phyloP scores from a whole-genome alignment of 2,329 filamentous ascomycete species.

The Calycina herbarum region DNA sequence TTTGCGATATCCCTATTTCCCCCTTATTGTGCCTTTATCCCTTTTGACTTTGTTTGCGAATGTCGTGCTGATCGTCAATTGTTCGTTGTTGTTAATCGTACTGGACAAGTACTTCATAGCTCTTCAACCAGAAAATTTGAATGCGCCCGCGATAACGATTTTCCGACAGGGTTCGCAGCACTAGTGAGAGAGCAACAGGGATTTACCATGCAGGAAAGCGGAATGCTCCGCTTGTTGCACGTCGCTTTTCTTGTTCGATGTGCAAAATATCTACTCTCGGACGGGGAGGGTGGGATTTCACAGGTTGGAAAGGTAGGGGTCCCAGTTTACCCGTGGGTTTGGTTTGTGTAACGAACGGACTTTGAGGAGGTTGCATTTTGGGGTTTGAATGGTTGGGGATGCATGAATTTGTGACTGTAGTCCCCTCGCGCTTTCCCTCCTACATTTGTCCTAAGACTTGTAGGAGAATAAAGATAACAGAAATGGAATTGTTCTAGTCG shows the following conservation, averaged over 20 bases:
- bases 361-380: no score
- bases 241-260: conserved; percentile 12
- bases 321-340: background rate
- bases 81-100: background rate
- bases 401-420: no score
- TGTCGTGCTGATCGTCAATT: background rate
- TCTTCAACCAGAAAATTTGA: background rate
- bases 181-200: background rate
- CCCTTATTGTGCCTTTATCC: background rate
- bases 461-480: no score
- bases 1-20: background rate
- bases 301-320: background rate
- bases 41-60: background rate
- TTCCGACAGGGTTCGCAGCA: no score
- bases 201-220: background rate
- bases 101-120: no score
- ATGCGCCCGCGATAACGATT: conserved; percentile 1
- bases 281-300: background rate
- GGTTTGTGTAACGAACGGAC: background rate
- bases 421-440: no score
- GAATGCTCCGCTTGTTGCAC: conserved; percentile 14
- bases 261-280: conserved; percentile 9
- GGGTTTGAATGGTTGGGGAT: no score
- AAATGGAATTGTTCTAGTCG: no score
- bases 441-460: no score